These are phyloP conservation scores for Boletus semigastroideus DNA, from an alignment of 1,284 basidiomycete genomes.

Conservation along the genomic window DNA sequence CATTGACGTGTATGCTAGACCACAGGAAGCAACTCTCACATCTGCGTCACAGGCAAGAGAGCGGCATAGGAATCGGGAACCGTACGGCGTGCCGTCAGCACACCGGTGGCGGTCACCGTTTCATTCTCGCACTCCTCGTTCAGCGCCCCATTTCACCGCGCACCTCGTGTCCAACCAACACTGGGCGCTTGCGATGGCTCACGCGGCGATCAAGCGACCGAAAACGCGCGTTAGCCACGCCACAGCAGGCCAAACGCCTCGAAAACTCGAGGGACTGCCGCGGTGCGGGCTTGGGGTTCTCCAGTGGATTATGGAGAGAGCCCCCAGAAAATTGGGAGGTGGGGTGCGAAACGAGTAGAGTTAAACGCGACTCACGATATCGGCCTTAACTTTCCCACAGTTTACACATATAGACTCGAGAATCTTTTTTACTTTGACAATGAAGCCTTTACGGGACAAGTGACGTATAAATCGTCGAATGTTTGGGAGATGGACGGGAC, in stretches of 20 bases:
- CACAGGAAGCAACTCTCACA: conserved; percentile 40
- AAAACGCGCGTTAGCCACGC: conserved; percentile 73
- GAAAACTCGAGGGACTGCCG: conserved; percentile 68
- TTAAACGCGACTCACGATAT: conserved; percentile 84
- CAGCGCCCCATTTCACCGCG: conserved; percentile 93
- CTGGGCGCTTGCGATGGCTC: conserved; percentile 62
- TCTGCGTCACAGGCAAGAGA: conserved; percentile 64
- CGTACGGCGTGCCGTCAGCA: conserved; percentile 38
- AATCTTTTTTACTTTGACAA: conserved; percentile 99
- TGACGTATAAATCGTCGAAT: neutral
- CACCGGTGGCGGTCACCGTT: conserved; percentile 31
- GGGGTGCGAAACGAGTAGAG: conserved; percentile 88
- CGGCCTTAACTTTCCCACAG: conserved; percentile 97
- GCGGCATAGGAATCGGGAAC: conserved; percentile 37
- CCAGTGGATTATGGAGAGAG: conserved; percentile 81
- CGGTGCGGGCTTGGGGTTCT: conserved; percentile 87
- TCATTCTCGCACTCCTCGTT: conserved; percentile 83
- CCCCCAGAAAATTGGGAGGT: conserved; percentile 91
- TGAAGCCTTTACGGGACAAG: conserved; percentile 68
- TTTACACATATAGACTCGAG: conserved; percentile 98
- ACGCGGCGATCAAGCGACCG: conserved; percentile 89
- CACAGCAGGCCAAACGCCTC: conserved; percentile 75
- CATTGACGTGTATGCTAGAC: conserved; percentile 58
- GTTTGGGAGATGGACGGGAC: conserved; percentile 25
- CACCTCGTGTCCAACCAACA: conserved; percentile 78